phyloP scores from a whole-genome alignment of 192 early-diverging fungal genomes.

The Cetraspora pellucida region DNA sequence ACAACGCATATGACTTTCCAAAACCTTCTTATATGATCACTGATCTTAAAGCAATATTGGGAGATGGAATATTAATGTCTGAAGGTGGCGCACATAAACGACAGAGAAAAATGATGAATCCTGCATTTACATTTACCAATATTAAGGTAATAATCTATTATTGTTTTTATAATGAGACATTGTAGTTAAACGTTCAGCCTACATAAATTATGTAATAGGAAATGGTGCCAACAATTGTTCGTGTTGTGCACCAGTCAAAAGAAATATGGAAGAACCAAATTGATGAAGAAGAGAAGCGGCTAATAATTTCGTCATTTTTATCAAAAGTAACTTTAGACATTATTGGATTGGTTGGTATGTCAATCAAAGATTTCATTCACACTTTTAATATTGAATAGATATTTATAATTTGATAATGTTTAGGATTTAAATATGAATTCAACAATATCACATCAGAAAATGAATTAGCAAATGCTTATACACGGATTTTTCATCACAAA shows the following conservation, averaged over 20 bases:
- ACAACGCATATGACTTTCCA: conserved; percentile 49
- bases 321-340: conserved; percentile 50
- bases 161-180: conserved; percentile 6
- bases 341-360: conserved; percentile 46
- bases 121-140: conserved; percentile 49
- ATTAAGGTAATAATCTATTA: conserved; percentile 48
- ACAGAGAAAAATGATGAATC: conserved; percentile 63
- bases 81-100: conserved; percentile 54
- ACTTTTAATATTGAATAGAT: not conserved
- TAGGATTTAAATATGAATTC: conserved; percentile 54
- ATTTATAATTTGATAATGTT: not conserved
- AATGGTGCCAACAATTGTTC: conserved; percentile 38
- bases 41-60: conserved; percentile 45
- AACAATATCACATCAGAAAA: conserved; percentile 43
- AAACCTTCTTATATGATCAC: conserved; percentile 39
- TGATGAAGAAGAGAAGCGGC: conserved; percentile 35
- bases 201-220: not conserved
- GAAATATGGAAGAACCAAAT: conserved; percentile 44
- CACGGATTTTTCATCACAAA: conserved; percentile 37
- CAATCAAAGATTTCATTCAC: not conserved
- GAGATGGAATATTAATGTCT: conserved; percentile 52
- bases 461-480: conserved; percentile 51
- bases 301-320: conserved; percentile 45
- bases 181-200: not conserved
- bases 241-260: conserved; percentile 35